Evolutionary conservation across 768 basidiomycete species (phyloP).

Genomic region (Macrolepiota albuminosa): DNA sequence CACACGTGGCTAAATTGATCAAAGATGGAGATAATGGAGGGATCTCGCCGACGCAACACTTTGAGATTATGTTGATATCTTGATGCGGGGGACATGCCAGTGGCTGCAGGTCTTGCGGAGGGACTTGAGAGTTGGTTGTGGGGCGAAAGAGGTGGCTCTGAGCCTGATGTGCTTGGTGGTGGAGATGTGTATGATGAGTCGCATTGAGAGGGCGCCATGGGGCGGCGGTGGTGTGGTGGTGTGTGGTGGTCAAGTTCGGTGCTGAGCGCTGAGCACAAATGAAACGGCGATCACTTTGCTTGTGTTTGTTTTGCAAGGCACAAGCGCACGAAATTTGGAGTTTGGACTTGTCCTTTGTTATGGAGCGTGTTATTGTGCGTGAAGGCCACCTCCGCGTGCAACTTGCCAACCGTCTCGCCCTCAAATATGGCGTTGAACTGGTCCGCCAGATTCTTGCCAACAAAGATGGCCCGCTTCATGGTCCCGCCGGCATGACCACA

Average conservation of each 20-base stretch:
- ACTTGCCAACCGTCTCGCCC: constrained; percentile 11
- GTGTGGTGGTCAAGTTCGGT: background rate
- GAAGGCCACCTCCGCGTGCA: constrained; percentile 2
- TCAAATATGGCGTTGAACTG: constrained; percentile 21
- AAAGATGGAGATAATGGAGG: constrained; percentile 73
- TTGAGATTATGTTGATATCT: constrained; percentile 77
- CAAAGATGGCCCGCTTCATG: constrained; percentile 16
- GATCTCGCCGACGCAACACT: constrained; percentile 73
- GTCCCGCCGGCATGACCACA: constrained; percentile 26
- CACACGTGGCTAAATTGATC: constrained; percentile 89
- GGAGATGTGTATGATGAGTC: constrained; percentile 14
- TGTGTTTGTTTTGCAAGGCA: constrained; percentile 8
- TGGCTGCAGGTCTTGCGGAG: constrained; percentile 20
- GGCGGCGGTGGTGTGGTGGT: constrained; percentile 1
- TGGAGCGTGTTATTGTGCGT: background rate
- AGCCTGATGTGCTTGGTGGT: constrained; percentile 11
- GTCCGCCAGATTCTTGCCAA: constrained; percentile 26
- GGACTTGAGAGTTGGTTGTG: constrained; percentile 8
- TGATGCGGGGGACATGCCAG: constrained; percentile 60
- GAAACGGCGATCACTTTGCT: constrained; percentile 1
- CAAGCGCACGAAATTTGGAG: constrained; percentile 5
- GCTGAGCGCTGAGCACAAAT: background rate
- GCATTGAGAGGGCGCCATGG: constrained; percentile 29
- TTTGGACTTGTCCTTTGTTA: background rate
- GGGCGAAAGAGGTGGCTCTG: constrained; percentile 12